Base-by-base conservation (phyloP, 2,329 filamentous ascomycete species). In the Shiraia sp. region DNA sequence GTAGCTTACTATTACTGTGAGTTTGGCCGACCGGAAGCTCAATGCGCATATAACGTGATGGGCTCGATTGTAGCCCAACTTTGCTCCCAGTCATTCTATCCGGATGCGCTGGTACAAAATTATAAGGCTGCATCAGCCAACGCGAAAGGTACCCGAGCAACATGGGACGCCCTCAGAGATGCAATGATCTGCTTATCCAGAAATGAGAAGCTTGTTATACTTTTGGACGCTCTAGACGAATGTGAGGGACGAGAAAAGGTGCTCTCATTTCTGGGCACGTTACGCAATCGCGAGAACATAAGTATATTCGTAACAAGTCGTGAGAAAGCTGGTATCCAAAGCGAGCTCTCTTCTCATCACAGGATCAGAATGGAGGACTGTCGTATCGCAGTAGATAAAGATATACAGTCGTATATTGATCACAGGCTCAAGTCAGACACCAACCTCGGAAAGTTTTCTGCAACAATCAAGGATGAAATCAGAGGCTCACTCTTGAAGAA, bases 1-100 rank as follows among this genome's bases (percentile, higher is more conserved):
- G 10, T 35, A 10, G 24, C 38, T 19, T 41, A 17, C 32, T 41
- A 35, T 32, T 41, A 41, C 25, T 41, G 38, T 22, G 38, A 41
- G 23, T 41, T 41, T 19, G 10, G 23, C 12, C 14, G 23, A 14
- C 10, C 7, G 10, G 25, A 22, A 8, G 6, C 31, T 6, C 32
- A 41, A 24, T 9, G 22, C 17, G 23, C 38, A 4, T 14, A 19
- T 2, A 41, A 36, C 17, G 16, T 41, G 6, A 13, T 41, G 8
- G 38, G 38, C 10, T 41, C 38, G 12, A 14, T 41, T 16, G 38
- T 35, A 10, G 31, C 38, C 3, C 38, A 41, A 16, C n/a, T 41
- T 16, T 41, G 38, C 16, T 27, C 31, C 12, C 38, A 41, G 17
- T 16, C 30, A 14, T 32, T 22, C 19, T 35, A 10, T 22, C 38